These are phyloP conservation scores for Solanum appendiculatum DNA, from an alignment of 257 asterid species.

Conservation along the genomic window DNA sequence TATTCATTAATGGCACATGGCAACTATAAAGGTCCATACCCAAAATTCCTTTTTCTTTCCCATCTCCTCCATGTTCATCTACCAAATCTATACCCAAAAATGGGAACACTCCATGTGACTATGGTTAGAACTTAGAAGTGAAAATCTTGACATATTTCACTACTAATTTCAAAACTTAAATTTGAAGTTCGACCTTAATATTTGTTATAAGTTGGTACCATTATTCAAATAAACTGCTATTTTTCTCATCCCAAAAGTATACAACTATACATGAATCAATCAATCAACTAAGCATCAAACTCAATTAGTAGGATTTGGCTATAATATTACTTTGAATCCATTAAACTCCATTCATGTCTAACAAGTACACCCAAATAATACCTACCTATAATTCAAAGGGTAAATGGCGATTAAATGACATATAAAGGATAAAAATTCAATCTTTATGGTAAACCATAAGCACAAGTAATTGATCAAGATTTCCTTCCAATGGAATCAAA, in stretches of 20 bases:
- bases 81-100: not conserved
- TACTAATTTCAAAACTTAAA: not conserved
- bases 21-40: constrained; percentile 12
- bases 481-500: not conserved
- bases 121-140: not conserved
- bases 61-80: not conserved
- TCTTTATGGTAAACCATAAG: not conserved
- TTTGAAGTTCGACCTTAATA: not conserved
- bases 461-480: not conserved
- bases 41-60: not conserved
- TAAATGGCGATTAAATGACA: not conserved
- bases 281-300: not conserved
- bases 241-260: not conserved
- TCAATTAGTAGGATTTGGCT: not conserved
- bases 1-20: constrained; percentile 8
- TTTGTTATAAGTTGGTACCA: not conserved
- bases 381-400: not conserved
- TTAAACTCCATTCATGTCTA: not conserved
- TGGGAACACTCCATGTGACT: not conserved
- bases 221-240: not conserved
- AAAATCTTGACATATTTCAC: not conserved
- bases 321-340: not conserved
- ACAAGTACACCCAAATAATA: not conserved
- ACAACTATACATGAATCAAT: not conserved
- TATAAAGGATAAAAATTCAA: not conserved